Evolutionary conservation across 345 rosid species (phyloP).

Genomic region (Boechera stricta): DNA sequence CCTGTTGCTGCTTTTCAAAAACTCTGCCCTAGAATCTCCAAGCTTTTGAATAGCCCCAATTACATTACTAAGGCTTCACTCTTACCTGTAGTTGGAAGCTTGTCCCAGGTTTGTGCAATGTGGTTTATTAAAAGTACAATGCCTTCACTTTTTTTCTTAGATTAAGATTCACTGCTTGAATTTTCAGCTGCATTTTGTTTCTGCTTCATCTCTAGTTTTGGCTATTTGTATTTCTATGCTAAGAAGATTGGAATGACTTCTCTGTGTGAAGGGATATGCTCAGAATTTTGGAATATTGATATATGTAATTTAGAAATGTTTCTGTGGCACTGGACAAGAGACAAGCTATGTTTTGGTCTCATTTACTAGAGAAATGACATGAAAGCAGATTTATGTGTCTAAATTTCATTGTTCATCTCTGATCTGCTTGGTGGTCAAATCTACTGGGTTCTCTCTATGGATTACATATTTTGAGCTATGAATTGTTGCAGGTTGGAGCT

Average conservation of each 20-base stretch:
- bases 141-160: too few species aligned
- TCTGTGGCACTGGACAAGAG: neutral
- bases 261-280: constrained; percentile 8
- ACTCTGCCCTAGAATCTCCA: constrained; percentile 78
- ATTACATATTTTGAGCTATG: constrained; percentile 3
- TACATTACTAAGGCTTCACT: constrained; percentile 77
- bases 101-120: constrained; percentile 77
- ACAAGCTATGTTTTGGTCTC: constrained; percentile 11
- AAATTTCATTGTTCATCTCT: neutral
- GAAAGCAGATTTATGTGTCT: constrained; percentile 1
- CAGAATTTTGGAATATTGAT: constrained; percentile 3
- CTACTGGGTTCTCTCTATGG: neutral
- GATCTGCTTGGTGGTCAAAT: constrained; percentile 22
- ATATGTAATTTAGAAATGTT: constrained; percentile 14
- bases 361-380: neutral
- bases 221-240: constrained; percentile 17
- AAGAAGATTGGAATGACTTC: constrained; percentile 10
- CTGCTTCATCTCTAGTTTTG: neutral
- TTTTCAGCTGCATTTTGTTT: constrained; percentile 11
- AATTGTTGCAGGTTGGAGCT: constrained; percentile 73
- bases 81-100: constrained; percentile 73
- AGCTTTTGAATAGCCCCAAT: constrained; percentile 81
- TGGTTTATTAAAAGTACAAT: neutral
- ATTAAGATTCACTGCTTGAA: neutral
- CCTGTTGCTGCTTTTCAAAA: constrained; percentile 75